Evolutionary conservation across 108 stramenopile species (phyloP), one percentile per base, ranked within the genome.

Genomic region (Mayamaea pseudoterrestris): DNA sequence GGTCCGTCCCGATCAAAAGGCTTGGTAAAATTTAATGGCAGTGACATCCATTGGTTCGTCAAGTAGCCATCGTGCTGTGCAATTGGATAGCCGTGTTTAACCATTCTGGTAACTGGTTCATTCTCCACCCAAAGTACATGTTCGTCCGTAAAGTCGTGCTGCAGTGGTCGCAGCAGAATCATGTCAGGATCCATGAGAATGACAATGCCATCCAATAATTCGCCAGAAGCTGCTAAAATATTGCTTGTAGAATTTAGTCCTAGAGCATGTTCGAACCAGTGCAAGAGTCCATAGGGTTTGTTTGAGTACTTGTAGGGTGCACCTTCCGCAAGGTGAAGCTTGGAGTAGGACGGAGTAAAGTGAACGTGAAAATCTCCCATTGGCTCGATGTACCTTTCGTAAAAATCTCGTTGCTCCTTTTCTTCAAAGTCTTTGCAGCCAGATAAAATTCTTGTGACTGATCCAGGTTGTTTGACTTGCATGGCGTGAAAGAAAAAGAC

Each of bases 161-260:
- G 69, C 12, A 98, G 54, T 6, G 91, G 90, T 32, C 88, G 43
- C 43, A 96, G 40, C 23, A 98, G 56, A 5, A 93, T 50, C 80
- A 95, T 88, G 57, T 98, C 97, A 8, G 97, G 97, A 68, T 98
- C 97, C 27, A 89, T 44, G n/a, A 98, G 59, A 20, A 92, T 85
- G 5, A 96, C 42, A 5, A 98, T 59, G n/a, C 63, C 71, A 51
- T 93, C 84, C 31, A 61, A 49, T 30, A 43, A 1, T 27, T n/a
- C 18, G n/a, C n/a, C n/a, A n/a, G n/a, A n/a, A n/a, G n/a, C n/a
- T n/a, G n/a, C n/a, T n/a, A n/a, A n/a, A n/a, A n/a, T n/a, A n/a
- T n/a, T n/a, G n/a, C n/a, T n/a, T n/a, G n/a, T n/a, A 0, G 26
- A 30, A 29, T 20, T 7, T 26, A 2, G 22, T 30, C 40, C 66